Percentiles rank a stretch among this genome's conserved stretches.
These are phyloP conservation scores for Aspergillus phoenicis DNA, from an alignment of 2,329 filamentous ascomycete species.

Conservation along the genomic window DNA sequence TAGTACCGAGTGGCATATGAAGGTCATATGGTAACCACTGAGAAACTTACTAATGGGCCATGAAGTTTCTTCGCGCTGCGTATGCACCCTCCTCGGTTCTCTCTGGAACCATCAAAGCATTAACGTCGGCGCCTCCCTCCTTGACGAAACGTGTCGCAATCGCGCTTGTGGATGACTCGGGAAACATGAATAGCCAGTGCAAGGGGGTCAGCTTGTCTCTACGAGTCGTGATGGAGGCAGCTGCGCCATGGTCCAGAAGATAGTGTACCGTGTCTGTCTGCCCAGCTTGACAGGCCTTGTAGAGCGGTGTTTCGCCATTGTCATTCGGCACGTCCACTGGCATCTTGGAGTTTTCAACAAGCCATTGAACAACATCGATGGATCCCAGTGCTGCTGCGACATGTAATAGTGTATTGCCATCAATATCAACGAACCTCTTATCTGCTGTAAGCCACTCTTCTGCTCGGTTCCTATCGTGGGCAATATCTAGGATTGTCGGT, in stretches of 20 bases:
- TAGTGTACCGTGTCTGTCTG: constrained; percentile 27
- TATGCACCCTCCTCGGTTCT: constrained; percentile 22
- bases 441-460: constrained; percentile 13
- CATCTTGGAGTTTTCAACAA: constrained; percentile 21
- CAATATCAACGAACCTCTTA: constrained; percentile 24
- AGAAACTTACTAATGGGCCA: constrained; percentile 29
- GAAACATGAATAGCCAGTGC: constrained; percentile 32
- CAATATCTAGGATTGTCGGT: constrained; percentile 14
- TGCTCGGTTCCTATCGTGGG: constrained; percentile 11
- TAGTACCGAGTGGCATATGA: not conserved
- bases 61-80: constrained; percentile 25
- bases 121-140: constrained; percentile 24
- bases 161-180: constrained; percentile 15
- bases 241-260: constrained; percentile 28
- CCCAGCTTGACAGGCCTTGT: constrained; percentile 33
- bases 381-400: constrained; percentile 27
- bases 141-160: constrained; percentile 23
- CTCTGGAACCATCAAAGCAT: constrained; percentile 24
- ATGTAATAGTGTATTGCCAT: constrained; percentile 31
- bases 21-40: not conserved
- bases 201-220: constrained; percentile 23
- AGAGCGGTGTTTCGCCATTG: constrained; percentile 30
- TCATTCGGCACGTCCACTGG: constrained; percentile 28
- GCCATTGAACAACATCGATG: constrained; percentile 14
- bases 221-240: constrained; percentile 21